Evolutionary conservation across 306 rosid genomes (phyloP), one percentile per base, ranked within the genome.

Genomic region (Parietaria judaica): DNA sequence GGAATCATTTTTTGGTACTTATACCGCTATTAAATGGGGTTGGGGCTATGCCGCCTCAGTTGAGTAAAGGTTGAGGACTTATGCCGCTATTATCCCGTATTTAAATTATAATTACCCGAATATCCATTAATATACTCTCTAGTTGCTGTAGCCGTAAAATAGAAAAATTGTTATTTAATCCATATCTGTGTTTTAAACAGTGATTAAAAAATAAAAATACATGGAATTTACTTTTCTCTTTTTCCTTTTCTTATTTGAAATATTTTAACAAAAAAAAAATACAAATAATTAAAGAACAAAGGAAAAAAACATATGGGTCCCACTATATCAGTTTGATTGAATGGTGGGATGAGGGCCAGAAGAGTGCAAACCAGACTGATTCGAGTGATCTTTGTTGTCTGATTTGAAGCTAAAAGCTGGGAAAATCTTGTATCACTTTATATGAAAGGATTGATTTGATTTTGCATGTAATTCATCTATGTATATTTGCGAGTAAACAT

Each of bases 311-410:
- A 14, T 58, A 51, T 59, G 56, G 83, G 80, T 66, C 73, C 90
- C 82, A 79, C 78, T 61, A 61, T 81, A 79, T 83, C 79, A 79
- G 73, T 77, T 79, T 70, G 67, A 77, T 69, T 83, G 78, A 72
- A 83, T 71, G 82, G 81, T 81, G 78, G 3, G 10, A 49, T 11
- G 53, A 49, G 53, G 14, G 64, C 84, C 72, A 72, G 48, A 61
- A 73, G 74, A 70, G 70, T 63, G 63, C 52, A 52, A 66, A 41
- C 36, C 77, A 72, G 56, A 70, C 68, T 73, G 71, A 61, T 66
- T 35, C 56, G 67, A 74, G 60, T 69, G 56, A 71, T 78, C 76
- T 77, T 81, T 69, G 76, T 74, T 76, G 95, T 79, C 87, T 74
- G 80, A 76, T 72, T 62, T 76, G 72, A 74, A 78, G 71, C 79